Evolutionary conservation across 2,329 filamentous ascomycete genomes (phyloP), one percentile per base, ranked within the genome.

Genomic region (Aurifilum marmelostoma): DNA sequence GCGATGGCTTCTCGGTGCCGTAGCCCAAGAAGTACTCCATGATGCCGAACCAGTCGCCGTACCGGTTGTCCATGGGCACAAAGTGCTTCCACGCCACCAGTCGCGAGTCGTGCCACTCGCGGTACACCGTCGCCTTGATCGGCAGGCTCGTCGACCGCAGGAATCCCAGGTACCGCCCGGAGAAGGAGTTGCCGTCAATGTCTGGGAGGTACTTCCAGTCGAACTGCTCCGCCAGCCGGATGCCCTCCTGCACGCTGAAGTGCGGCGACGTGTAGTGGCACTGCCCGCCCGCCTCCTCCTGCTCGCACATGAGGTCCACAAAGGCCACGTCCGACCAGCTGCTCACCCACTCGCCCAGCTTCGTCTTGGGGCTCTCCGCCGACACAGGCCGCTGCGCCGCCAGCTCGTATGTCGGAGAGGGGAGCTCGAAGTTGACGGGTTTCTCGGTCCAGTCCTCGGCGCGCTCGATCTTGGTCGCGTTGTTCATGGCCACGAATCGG

Each of bases 71-170:
- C 85, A 95, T 89, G 21, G 92, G 92, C 1, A 94, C 89, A 74
- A 92, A 95, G 78, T 96, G 92, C 74, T 88, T 88, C 92, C 92
- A 96, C 0, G 91, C 85, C 2, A 93, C 82, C 1, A 95, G 82
- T 2, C 92, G 84, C 59, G 85, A 86, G 76, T 94, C 92, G 75
- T 94, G 92, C 92, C 92, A 96, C 77, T 96, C 92, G 27, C 87
- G 85, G 80, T 90, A 96, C 29, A 95, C 82, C 0, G 92, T 93
- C 7, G 90, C 88, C 80, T 95, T 96, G 80, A 96, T 87, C 0
- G 91, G 91, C 11, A 94, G 78, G 21, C 87, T 89, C 2, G 88
- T 91, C 39, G 88, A 91, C 43, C 86, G 83, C 32, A 95, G 80
- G 76, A 94, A 93, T 0, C 86, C 88, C 5, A 89, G 84, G 75